Evolutionary conservation across 306 rosid species (phyloP).

Genomic region (Cercis canadensis): DNA sequence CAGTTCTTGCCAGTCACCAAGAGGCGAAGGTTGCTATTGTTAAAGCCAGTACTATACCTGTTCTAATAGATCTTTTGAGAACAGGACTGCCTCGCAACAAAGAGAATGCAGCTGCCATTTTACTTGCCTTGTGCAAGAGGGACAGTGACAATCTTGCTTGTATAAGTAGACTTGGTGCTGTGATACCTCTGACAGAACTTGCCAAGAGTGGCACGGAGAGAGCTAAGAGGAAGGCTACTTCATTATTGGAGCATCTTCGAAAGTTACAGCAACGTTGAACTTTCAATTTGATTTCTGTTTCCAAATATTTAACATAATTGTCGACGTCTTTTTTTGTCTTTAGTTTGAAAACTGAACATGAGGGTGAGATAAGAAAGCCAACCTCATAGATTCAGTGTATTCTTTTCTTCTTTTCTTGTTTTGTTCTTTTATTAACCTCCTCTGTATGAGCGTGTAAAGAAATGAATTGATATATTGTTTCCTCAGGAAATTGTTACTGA

Average conservation of each 20-base stretch:
- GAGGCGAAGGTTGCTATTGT: constrained; percentile 84
- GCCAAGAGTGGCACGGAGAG: constrained; percentile 83
- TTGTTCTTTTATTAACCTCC: constrained; percentile 35
- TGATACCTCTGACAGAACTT: constrained; percentile 84
- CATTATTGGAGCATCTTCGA: constrained; percentile 85
- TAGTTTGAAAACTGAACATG: constrained; percentile 58
- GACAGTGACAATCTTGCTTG: constrained; percentile 78
- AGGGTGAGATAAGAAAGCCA: constrained; percentile 60
- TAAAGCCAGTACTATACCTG: constrained; percentile 89
- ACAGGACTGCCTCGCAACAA: constrained; percentile 86
- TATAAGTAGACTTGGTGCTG: constrained; percentile 85
- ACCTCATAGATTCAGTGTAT: constrained; percentile 60
- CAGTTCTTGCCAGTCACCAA: constrained; percentile 91
- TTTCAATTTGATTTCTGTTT: constrained; percentile 40
- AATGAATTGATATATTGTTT: constrained; percentile 53
- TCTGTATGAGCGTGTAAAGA: constrained; percentile 61
- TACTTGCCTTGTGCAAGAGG: constrained; percentile 87
- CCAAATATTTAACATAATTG: constrained; percentile 50
- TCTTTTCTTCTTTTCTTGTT: constrained; percentile 46
- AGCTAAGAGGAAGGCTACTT: constrained; percentile 89
- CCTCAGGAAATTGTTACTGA: constrained; percentile 32
- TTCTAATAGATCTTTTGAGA: constrained; percentile 82
- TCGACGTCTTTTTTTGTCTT: constrained; percentile 37
- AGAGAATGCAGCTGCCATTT: constrained; percentile 88
- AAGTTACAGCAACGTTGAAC: constrained; percentile 62